Evolutionary conservation across 2,329 filamentous ascomycete genomes (phyloP).

Genomic region (Karstenula rhodostoma): DNA sequence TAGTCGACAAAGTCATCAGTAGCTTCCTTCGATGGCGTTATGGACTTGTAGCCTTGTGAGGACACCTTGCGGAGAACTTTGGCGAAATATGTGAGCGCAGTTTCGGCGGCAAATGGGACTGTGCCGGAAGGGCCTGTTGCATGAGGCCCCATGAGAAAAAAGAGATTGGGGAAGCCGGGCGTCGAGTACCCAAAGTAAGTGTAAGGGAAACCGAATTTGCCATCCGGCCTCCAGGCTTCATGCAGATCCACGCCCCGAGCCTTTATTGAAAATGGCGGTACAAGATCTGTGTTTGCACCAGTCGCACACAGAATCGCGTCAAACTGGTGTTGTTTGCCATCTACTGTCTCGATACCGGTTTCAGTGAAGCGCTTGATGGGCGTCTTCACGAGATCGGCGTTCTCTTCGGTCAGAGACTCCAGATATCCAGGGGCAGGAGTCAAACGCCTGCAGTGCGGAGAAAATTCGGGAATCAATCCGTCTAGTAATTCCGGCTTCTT

Average conservation of each 20-base stretch:
- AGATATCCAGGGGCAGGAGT: slow-evolving; percentile 50
- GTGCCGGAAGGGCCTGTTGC: slow-evolving; percentile 63
- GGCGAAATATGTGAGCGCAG: slow-evolving; percentile 70
- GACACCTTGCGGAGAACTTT: slow-evolving; percentile 73
- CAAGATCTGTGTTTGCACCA: slow-evolving; percentile 63
- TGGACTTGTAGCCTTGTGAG: slow-evolving; percentile 70
- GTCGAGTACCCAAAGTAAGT: slow-evolving; percentile 71
- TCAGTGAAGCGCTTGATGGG: slow-evolving; percentile 51
- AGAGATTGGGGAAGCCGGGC: slow-evolving; percentile 72
- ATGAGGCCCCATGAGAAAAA: slow-evolving; percentile 66
- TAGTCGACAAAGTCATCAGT: slow-evolving; percentile 71
- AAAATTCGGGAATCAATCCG: slow-evolving; percentile 52
- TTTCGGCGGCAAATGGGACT: slow-evolving; percentile 72
- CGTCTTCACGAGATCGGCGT: slow-evolving; percentile 52
- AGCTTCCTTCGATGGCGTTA: slow-evolving; percentile 65
- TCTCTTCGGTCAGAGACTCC: slow-evolving; percentile 52
- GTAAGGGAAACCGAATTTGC: slow-evolving; percentile 69
- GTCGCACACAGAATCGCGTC: slow-evolving; percentile 69
- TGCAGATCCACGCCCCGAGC: slow-evolving; percentile 63
- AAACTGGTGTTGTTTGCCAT: slow-evolving; percentile 49
- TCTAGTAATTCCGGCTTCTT: slow-evolving; percentile 54
- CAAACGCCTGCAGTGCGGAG: slow-evolving; percentile 43
- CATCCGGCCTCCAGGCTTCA: slow-evolving; percentile 64
- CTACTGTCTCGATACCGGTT: slow-evolving; percentile 49
- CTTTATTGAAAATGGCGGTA: slow-evolving; percentile 67